Conservation (phyloP, 140 eudicot genomes). For the Anethum foeniculum region DNA sequence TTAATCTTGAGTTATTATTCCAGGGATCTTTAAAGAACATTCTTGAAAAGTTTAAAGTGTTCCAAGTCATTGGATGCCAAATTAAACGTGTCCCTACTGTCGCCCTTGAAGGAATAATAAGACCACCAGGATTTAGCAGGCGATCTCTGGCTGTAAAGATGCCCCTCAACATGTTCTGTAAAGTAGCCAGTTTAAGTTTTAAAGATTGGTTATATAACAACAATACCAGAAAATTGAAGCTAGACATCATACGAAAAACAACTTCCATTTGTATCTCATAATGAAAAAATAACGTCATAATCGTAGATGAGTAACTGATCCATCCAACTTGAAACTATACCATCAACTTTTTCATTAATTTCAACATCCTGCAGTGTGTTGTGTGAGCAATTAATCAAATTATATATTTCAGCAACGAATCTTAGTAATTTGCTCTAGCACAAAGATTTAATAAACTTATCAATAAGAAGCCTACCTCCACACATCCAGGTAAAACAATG, state of each 20-base stretch:
- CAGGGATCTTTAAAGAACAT: not conserved
- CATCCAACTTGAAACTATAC: slow-evolving; percentile 97
- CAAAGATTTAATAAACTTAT: not conserved
- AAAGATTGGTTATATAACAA: not conserved
- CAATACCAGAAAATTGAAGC: not conserved
- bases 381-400: not conserved
- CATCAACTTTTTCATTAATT: slow-evolving; percentile 91
- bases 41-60: not conserved
- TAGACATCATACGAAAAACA: not conserved
- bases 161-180: slow-evolving; percentile 96
- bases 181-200: slow-evolving; percentile 8
- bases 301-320: slow-evolving; percentile 96
- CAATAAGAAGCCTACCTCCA: slow-evolving; percentile 51
- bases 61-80: not conserved
- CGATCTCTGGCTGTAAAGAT: slow-evolving; percentile 95
- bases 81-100: slow-evolving; percentile 36
- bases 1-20: not conserved
- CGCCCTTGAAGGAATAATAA: slow-evolving; percentile 94
- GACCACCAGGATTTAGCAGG: slow-evolving; percentile 96
- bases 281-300: slow-evolving; percentile 48
- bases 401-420: not conserved
- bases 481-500: slow-evolving; percentile 85
- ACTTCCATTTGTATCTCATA: not conserved
- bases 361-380: slow-evolving; percentile 67
- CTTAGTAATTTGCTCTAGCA: not conserved